phyloP scores from a whole-genome alignment of 345 rosid species.

The Chamaenerion angustifolium region DNA sequence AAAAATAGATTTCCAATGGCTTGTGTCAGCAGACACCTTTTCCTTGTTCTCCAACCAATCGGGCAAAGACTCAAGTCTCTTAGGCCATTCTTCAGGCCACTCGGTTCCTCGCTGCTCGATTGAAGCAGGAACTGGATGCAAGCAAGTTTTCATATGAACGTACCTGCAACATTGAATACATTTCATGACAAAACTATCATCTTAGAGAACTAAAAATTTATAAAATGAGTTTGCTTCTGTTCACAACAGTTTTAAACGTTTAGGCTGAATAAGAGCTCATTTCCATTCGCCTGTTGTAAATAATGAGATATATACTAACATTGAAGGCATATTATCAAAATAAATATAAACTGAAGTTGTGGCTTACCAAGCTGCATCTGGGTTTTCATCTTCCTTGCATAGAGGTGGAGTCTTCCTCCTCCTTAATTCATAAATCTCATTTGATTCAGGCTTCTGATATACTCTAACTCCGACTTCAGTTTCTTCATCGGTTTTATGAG shows the following conservation, averaged over 20 bases:
- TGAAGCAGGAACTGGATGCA: constrained; percentile 65
- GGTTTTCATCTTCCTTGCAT: constrained; percentile 80
- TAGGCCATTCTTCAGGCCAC: constrained; percentile 99
- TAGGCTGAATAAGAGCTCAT: too few relatives aligned
- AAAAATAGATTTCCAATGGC: constrained; percentile 68
- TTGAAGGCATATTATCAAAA: too few relatives aligned
- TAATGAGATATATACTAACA: too few relatives aligned
- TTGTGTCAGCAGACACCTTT: constrained; percentile 39
- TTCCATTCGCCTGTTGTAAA: too few relatives aligned
- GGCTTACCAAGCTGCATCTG: constrained; percentile 87
- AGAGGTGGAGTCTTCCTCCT: constrained; percentile 74
- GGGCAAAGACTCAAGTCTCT: constrained; percentile 86
- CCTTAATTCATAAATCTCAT: constrained; percentile 67
- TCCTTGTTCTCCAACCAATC: constrained; percentile 75
- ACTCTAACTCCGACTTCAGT: constrained; percentile 80
- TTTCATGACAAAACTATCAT: neutral
- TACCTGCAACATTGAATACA: constrained; percentile 36
- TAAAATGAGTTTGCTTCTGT: too few relatives aligned
- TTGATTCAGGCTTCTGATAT: constrained; percentile 90
- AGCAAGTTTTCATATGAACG: constrained; percentile 60
- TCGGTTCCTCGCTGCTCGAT: constrained; percentile 87
- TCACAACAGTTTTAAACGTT: too few relatives aligned
- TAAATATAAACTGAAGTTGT: too few relatives aligned
- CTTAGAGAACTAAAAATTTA: neutral
- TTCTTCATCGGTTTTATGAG: constrained; percentile 80